Evolutionary conservation across 2,329 filamentous ascomycete species (phyloP), one percentile per base, ranked within the genome.

Genomic region (Aulographum hederae): DNA sequence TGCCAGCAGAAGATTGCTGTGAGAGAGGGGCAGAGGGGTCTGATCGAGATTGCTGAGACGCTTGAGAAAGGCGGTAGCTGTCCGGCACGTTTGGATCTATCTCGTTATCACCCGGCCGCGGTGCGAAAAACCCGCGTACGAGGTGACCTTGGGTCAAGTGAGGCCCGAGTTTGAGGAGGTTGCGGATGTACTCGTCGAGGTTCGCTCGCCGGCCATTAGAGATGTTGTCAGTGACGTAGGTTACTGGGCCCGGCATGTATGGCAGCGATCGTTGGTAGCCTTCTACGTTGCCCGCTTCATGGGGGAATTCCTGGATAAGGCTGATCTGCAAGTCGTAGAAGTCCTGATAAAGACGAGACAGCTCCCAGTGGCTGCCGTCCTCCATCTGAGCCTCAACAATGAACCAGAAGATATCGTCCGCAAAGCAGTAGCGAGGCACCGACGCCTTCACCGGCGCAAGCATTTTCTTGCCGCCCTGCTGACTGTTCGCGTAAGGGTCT

Each of bases 311-410:
- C 28, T 84, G 86, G 30, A 98, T 69, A 6, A 98, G 72, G 19
- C 84, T 81, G 47, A 95, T 95, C 52, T 98, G 89, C 52, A 95
- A 86, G 53, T 95, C 89, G 57, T 95, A 98, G 50, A 98, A 98
- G 57, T 95, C 89, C 52, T 95, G 84, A 48, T 98, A 98, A 48
- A 92, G 89, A 39, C 89, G 73, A 25, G 82, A 86, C 31, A 98
- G 60, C 50, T 94, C 85, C 84, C 85, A 95, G 47, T 80, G 76
- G 29, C 80, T 69, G 30, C 84, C 85, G 48, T 95, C 85, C 47
- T 93, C 82, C 53, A 95, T 70, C 44, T 76, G 68, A 16, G 80
- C 82, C 52, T 94, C 85, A 36, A 98, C 86, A 33, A 94, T 80
- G 47, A 95, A 98, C 82, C 89, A 95, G 55, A 95, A 95, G 52